Evolutionary conservation across 23 red algal species (phyloP), one percentile per base, ranked within the genome.

Genomic region (Gracilariopsis chorda): DNA sequence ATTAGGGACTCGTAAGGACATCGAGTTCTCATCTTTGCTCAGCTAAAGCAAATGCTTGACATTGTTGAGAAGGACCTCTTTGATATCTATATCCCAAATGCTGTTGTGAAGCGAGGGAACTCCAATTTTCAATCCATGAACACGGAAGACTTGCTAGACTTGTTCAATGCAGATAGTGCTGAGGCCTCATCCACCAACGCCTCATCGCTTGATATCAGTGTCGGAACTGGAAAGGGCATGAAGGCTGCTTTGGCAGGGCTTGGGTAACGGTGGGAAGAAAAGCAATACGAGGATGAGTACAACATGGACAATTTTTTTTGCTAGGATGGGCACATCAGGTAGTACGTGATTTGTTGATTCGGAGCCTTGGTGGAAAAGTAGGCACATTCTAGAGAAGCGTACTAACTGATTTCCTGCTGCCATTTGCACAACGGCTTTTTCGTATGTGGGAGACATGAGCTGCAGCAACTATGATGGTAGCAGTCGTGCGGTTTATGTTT

Each of bases 11-110:
- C 67, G 48, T 88, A 72, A 17, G 87, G 88, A 27, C 96, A 98
- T 81, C 90, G 96, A 9, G 96, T 84, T 27, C 85, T 98, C n/a
- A 93, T 98, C 45, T 98, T 98, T 77, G 93, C 93, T 24, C 96
- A 98, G 78, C 77, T 91, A 19, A 98, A 94, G 63, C 69, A 88
- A 52, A 95, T 91, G 92, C 87, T 98, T 48, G 94, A 95, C 62
- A 77, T 95, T 8, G 89, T 98, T 35, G 96, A 98, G 81, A 82
- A 52, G 28, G 93, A 96, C 75, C 68, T 98, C 6, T 95, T 98
- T 51, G 55, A 59, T 32, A 61, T 74, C 32, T 61, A 86, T 48
- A 84, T 95, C 77, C 95, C 95, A 0, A 56, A 62, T 41, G 95
- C 94, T 19, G 92, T 98, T 29, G 93, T 98, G 34, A 98, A 98